Base-by-base conservation (phyloP, 1,139 yeast genomes). In the Candida labiduridarum region DNA sequence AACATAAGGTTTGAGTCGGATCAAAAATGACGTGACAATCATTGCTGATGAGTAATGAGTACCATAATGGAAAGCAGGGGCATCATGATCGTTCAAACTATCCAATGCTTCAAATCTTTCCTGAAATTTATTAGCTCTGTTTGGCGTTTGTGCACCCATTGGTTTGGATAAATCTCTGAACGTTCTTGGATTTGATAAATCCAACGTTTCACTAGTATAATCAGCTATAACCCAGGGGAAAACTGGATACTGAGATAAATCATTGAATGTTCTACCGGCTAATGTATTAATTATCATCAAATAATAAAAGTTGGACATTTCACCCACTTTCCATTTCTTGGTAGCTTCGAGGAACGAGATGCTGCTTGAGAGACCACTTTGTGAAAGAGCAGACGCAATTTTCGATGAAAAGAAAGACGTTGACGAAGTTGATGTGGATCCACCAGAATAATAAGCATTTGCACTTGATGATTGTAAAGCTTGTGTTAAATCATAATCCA, bases 1-100 rank as follows among this genome's bases (percentile, higher is more conserved):
- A 2, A 87, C 92, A 64, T 84, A 87, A 0, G 97, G 97, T 54
- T 84, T 80, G 33, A 89, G 60, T 46, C 97, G 73, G 40, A 89
- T 88, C 55, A 89, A 66, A 58, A 80, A 89, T 0, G 94, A 85
- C 0, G 95, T 79, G 2, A 88, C 96, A 60, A 89, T 89, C 97
- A 89, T 89, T 0, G 96, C 96, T 0, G 96, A 88, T 0, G 96
- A 89, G 63, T 89, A 89, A 65, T 89, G 97, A 0, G 97, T 89
- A 2, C 97, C 97, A 61, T 89, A 89, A 64, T 89, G 96, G 66
- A 89, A 89, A 0, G 96, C 87, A 0, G 91, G 90, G 31, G 77
- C 73, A 49, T 83, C 84, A 1, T 68, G 69, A 50, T 76, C 80
- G 19, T 71, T 54, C 11, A 89, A 68, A 53, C 85, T 80, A 34